Percentiles rank a stretch among this genome's conserved stretches.
Conservation (phyloP, 345 rosid genomes). For the Raphanus raphanistrum region DNA sequence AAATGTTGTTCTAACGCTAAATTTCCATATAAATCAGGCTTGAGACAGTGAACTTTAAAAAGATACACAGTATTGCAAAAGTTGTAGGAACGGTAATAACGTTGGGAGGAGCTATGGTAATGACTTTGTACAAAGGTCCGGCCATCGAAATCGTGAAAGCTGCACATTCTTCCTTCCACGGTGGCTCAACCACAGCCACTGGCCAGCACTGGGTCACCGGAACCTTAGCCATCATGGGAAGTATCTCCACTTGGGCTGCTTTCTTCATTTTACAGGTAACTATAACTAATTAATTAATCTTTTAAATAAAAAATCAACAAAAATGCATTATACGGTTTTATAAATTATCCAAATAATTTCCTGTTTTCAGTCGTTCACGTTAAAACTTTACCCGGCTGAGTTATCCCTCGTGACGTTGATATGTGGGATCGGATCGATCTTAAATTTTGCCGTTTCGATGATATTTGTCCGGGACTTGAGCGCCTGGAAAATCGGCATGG, state of each 20-base stretch:
- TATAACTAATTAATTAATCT: neutral
- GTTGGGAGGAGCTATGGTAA: constrained; percentile 80
- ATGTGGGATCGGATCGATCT: constrained; percentile 64
- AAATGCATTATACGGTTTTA: neutral
- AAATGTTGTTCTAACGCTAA: neutral
- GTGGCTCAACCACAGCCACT: constrained; percentile 36
- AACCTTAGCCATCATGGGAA: constrained; percentile 59
- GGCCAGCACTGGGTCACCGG: constrained; percentile 63
- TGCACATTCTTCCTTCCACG: constrained; percentile 38
- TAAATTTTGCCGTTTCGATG: constrained; percentile 60
- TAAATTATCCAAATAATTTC: neutral
- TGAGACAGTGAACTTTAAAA: constrained; percentile 63
- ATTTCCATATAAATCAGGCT: constrained; percentile 47
- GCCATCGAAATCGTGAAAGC: constrained; percentile 51
- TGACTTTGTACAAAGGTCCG: constrained; percentile 93
- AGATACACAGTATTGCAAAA: constrained; percentile 68
- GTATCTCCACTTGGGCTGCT: constrained; percentile 70
- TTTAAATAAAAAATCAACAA: neutral
- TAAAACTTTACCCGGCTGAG: constrained; percentile 82
- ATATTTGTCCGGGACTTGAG: constrained; percentile 65
- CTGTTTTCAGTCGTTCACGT: constrained; percentile 61
- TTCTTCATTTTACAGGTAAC: constrained; percentile 56
- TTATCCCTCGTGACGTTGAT: constrained; percentile 70
- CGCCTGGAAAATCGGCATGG: constrained; percentile 72
- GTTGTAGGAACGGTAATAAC: constrained; percentile 70